Evolutionary conservation across 1,284 basidiomycete genomes (phyloP).

Genomic region (Inonotus hispidus): DNA sequence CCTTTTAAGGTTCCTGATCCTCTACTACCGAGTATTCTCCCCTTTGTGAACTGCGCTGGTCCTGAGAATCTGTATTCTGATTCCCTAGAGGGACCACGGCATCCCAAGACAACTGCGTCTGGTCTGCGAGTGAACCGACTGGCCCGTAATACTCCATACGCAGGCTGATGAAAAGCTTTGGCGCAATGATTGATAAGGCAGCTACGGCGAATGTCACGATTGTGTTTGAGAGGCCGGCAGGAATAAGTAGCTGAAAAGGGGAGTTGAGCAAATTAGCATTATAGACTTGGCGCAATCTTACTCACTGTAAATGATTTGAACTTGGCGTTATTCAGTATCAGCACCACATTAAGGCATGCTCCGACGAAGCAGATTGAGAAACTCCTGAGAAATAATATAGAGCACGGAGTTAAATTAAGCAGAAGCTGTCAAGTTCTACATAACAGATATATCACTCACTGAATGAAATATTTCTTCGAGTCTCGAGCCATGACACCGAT

Average conservation of each 20-base stretch:
- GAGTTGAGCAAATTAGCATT: neutral
- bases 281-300: neutral
- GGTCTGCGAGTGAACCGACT: neutral
- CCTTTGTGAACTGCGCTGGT: neutral
- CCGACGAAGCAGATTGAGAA: constrained; percentile 5
- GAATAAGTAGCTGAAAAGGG: neutral
- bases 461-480: constrained; percentile 9
- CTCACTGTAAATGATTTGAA: neutral
- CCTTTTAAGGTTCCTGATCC: neutral
- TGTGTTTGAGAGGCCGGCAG: neutral
- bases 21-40: neutral
- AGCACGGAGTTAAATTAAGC: neutral
- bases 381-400: neutral
- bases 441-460: too few species aligned
- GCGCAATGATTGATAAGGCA: constrained; percentile 1
- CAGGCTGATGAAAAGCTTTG: constrained; percentile 5
- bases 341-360: neutral
- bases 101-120: constrained; percentile 4
- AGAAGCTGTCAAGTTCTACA: too few species aligned
- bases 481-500: constrained; percentile 4
- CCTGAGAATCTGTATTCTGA: neutral
- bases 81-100: neutral
- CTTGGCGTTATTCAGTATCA: neutral
- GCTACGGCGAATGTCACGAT: neutral
- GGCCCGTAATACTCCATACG: constrained; percentile 11